Base-by-base conservation (phyloP, 2,329 filamentous ascomycete species). In the Cladosporium sp. region DNA sequence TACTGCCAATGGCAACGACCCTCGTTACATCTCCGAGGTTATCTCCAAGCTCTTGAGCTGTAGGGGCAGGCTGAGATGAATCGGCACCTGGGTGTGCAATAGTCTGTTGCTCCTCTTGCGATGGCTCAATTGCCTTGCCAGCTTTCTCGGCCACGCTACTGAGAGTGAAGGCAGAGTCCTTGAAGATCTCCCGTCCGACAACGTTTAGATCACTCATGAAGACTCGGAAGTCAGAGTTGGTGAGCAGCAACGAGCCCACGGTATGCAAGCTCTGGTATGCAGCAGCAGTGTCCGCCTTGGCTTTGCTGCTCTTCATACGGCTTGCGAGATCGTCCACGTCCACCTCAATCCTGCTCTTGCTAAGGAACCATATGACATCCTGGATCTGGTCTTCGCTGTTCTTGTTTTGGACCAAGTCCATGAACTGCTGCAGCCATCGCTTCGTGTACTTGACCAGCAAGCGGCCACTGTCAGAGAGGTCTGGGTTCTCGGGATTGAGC, bases 141-240 rank as follows among this genome's bases (percentile, higher is more conserved):
- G 85, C 85, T 56, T 89, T 76, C 58, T 86, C 81, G 0, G 91
- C 89, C 1, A 85, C 86, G 13, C 84, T 78, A 0, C 90, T 88
- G 5, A 95, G 68, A 0, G 87, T 85, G 56, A 89, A 85, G 0
- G 90, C 89, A 2, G 90, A 90, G 62, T 96, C 91, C 48, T 83
- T 84, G 66, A 96, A 90, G 0, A 97, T 85, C 65, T 95, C 86
- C 40, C 87, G 83, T 10, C 85, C 87, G 43, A 96, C 80, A 0
- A 84, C 84, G 43, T 84, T 83, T 38, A 95, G 71, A 63, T 97
- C 92, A 9, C 85, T 82, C 42, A 96, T 74, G 62, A 97, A 90
- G 6, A 91, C 77, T 37, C 91, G 84, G 68, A 97, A 96, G 63
- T 96, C 90, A 0, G 86, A 84, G 66, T 97, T 97, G 11, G 88